phyloP scores from a whole-genome alignment of 495 filamentous ascomycete genomes.

The Penicillium argentinense region DNA sequence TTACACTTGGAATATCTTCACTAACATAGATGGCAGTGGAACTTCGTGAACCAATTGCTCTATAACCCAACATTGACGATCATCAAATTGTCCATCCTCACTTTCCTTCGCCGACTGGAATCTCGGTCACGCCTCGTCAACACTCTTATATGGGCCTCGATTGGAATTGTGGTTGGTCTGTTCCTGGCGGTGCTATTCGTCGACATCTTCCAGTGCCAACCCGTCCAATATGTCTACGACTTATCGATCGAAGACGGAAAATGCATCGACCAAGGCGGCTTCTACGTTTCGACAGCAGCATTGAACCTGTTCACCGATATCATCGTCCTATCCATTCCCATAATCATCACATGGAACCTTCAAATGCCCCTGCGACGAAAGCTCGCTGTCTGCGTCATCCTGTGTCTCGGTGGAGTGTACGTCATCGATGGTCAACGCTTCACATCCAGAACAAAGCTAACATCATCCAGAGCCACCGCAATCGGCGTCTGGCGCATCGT shows the following conservation, averaged over 20 bases:
- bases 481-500: constrained; percentile 37
- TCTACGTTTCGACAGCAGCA: constrained; percentile 43
- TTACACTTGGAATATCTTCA: not conserved
- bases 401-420: constrained; percentile 44
- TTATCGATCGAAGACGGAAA: constrained; percentile 30
- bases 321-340: constrained; percentile 46
- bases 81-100: constrained; percentile 55
- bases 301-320: constrained; percentile 50
- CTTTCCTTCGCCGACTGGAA: constrained; percentile 51
- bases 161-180: constrained; percentile 49
- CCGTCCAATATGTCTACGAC: constrained; percentile 46
- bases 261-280: constrained; percentile 43
- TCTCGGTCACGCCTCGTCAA: constrained; percentile 35
- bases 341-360: constrained; percentile 46
- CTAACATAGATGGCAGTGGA: constrained; percentile 15
- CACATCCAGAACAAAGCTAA: not conserved
- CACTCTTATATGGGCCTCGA: constrained; percentile 38
- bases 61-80: constrained; percentile 64
- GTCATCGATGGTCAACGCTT: constrained; percentile 6
- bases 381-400: constrained; percentile 42
- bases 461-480: constrained; percentile 47
- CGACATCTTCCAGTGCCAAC: constrained; percentile 58
- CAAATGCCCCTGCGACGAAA: constrained; percentile 45
- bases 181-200: constrained; percentile 56
- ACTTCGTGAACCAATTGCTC: constrained; percentile 58